Base-by-base conservation (phyloP, 352 stramenopile species). In the Aphanomyces stellatus region DNA sequence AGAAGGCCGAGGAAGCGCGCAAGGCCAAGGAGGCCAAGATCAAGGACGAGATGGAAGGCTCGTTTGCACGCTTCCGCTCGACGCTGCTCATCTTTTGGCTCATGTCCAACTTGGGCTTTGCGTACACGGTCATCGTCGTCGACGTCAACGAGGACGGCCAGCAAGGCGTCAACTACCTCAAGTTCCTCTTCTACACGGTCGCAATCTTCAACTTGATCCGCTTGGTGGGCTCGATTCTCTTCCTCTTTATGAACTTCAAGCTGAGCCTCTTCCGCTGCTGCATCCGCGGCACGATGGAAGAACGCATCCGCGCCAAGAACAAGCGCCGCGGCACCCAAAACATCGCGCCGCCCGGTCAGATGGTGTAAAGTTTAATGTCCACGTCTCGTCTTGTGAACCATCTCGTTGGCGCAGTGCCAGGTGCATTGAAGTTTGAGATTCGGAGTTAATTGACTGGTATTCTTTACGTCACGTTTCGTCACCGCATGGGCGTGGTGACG, bases 101-200 rank as follows among this genome's bases (percentile, higher is more conserved):
- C 27, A 31, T 71, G 28, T 60, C 6, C 28, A 72, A 76, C 41
- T 59, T 73, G 43, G 59, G 68, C 33, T 76, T 73, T 70, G 71
- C 51, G 56, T 74, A 56, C 41, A 74, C 92, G 28, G 78, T 87
- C 42, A 78, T 92, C 49, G 80, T 88, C 8, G 84, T 82, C 59
- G 87, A 93, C 42, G 69, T 79, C 25, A 77, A 56, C 22, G 79
- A 83, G 3, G 72, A 66, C 51, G 60, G 60, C 30, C 60, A 57
- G 22, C 19, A 67, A 17, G 60, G 60, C 30, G 76, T 71, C 40
- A 43, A 56, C 55, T 70, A 70, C 63, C 63, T 70, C 51, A 65
- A 63, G 48, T 65, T 70, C 31, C 37, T 70, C 51, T 70, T 70
- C 40, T 70, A 65, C 48, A 70, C 61, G n/a, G 63, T 70, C 24